phyloP scores from a whole-genome alignment of 2,329 filamentous ascomycete species.

The Arthrobotrys iridis region DNA sequence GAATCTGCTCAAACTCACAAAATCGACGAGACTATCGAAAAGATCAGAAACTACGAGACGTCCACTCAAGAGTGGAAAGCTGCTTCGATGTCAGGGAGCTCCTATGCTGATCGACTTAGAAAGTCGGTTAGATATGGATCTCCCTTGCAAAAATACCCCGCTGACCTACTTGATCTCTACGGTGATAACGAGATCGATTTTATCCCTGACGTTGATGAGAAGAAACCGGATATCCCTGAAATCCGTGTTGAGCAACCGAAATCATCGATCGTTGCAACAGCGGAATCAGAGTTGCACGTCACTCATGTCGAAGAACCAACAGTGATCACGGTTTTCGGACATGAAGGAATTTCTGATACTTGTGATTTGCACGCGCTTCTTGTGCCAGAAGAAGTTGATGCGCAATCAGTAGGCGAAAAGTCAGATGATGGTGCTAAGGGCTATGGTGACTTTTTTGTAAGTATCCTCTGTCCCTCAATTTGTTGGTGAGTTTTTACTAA shows the following conservation, averaged over 20 bases:
- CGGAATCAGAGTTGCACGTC: neutral
- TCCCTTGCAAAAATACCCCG: neutral
- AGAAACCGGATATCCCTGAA: neutral
- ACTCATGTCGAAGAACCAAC: neutral
- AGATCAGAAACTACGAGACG: neutral
- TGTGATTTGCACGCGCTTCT: neutral
- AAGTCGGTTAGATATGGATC: neutral
- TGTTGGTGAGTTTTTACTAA: neutral
- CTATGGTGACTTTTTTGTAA: slow-evolving; percentile 9
- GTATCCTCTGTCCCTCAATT: neutral
- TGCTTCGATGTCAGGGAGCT: neutral
- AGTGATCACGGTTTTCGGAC: neutral
- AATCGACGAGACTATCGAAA: neutral
- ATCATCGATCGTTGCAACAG: neutral
- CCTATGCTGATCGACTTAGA: neutral
- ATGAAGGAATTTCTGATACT: neutral
- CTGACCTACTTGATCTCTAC: neutral
- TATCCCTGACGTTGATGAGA: neutral
- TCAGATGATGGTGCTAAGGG: slow-evolving; percentile 1
- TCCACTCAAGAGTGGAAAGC: neutral
- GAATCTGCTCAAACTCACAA: neutral
- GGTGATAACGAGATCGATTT: neutral
- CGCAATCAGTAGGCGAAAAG: neutral
- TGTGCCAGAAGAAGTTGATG: neutral
- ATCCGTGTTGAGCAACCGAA: neutral